Evolutionary conservation across 345 rosid genomes (phyloP).

Genomic region (Moricandia arvensis): DNA sequence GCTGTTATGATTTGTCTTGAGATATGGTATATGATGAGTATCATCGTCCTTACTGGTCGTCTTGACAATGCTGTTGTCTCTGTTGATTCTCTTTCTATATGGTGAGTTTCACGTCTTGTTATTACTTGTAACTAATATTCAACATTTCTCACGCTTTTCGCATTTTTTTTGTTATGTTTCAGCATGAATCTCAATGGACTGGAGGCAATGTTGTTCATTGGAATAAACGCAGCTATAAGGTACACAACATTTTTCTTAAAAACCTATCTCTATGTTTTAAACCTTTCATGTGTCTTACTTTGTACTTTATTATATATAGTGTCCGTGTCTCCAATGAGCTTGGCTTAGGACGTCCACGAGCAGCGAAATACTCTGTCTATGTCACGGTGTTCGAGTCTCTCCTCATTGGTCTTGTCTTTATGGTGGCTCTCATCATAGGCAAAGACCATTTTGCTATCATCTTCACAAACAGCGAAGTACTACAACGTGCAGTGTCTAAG

Average conservation of each 20-base stretch:
- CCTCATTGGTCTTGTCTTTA: constrained; percentile 58
- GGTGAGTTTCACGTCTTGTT: constrained; percentile 44
- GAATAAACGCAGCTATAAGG: constrained; percentile 77
- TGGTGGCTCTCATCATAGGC: constrained; percentile 52
- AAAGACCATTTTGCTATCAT: constrained; percentile 57
- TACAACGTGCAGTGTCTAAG: constrained; percentile 55
- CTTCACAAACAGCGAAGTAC: constrained; percentile 54
- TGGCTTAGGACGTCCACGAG: constrained; percentile 64
- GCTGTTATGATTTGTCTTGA: constrained; percentile 89
- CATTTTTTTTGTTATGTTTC: constrained; percentile 12
- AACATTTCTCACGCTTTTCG: not conserved
- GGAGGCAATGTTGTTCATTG: constrained; percentile 80
- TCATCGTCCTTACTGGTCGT: constrained; percentile 65
- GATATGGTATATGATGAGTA: constrained; percentile 83
- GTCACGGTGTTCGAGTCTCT: constrained; percentile 57
- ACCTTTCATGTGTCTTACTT: not conserved
- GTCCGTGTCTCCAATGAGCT: constrained; percentile 85
- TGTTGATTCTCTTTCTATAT: constrained; percentile 75
- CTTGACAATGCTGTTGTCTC: constrained; percentile 70
- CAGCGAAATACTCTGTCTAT: constrained; percentile 72
- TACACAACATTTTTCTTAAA: constrained; percentile 9
- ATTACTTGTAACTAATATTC: not conserved
- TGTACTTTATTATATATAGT: constrained; percentile 36
- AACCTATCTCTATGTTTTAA: too few species aligned
- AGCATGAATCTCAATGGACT: constrained; percentile 77